These are phyloP conservation scores for Cynanchum wilfordii DNA, from an alignment of 257 asterid genomes.

Conservation along the genomic window DNA sequence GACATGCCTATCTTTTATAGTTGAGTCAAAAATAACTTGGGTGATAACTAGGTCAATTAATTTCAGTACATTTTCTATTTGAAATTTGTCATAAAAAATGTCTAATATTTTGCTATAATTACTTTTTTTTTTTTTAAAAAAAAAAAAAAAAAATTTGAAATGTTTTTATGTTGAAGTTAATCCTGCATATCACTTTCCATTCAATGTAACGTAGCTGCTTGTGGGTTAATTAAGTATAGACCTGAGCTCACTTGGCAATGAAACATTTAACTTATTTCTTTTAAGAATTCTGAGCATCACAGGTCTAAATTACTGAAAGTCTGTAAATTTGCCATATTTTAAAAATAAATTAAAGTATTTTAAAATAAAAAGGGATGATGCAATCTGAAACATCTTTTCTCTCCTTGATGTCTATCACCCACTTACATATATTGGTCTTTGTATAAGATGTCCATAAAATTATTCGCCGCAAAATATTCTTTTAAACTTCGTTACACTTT, in stretches of 20 bases:
- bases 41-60: neutral
- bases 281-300: neutral
- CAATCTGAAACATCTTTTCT: neutral
- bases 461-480: neutral
- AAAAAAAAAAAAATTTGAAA: too few relatives aligned
- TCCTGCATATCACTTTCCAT: neutral
- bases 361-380: too few relatives aligned
- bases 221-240: neutral
- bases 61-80: neutral
- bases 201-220: neutral
- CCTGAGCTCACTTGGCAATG: neutral
- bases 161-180: neutral
- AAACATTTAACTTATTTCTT: neutral
- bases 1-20: neutral
- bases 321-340: too few relatives aligned
- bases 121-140: too few relatives aligned
- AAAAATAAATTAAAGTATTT: too few relatives aligned
- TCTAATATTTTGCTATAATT: neutral
- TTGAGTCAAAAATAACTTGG: neutral
- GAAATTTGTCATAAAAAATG: neutral
- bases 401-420: neutral
- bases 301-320: neutral
- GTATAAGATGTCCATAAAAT: neutral
- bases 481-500: neutral
- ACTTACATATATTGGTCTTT: too few relatives aligned